A percentile compares a stretch with the other conserved stretches of the same genome.
phyloP scores from a whole-genome alignment of 192 early-diverging fungal genomes.

The Backusella sp. region DNA sequence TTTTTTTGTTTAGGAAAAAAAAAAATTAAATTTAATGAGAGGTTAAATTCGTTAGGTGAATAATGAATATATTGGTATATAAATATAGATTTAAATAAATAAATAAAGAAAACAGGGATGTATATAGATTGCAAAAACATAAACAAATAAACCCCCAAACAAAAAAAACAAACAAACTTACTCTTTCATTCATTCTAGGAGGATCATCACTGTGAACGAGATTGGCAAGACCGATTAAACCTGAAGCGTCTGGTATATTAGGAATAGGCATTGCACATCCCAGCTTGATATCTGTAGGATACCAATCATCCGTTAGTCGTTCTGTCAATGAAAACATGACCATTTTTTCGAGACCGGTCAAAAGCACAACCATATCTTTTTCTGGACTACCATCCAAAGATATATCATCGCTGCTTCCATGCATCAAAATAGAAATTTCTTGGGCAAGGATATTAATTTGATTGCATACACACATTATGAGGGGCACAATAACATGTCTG shows the following conservation, averaged over 20 bases:
- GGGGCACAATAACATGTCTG: constrained; percentile 56
- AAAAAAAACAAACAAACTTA: neutral
- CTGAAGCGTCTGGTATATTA: constrained; percentile 2
- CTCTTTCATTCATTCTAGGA: neutral
- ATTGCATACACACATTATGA: constrained; percentile 61
- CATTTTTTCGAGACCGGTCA: constrained; percentile 58
- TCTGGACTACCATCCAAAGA: constrained; percentile 30
- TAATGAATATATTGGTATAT: neutral
- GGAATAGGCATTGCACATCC: neutral
- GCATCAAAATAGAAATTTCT: constrained; percentile 19
- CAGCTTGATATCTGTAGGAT: neutral
- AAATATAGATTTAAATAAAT: neutral
- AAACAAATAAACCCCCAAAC: neutral
- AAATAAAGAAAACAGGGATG: neutral
- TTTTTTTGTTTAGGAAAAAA: constrained; percentile 29
- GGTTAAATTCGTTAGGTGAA: neutral
- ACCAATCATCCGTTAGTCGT: constrained; percentile 35
- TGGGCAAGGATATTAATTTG: constrained; percentile 47
- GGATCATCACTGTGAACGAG: constrained; percentile 17
- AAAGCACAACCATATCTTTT: constrained; percentile 46
- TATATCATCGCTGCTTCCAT: constrained; percentile 4
- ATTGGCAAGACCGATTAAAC: constrained; percentile 8
- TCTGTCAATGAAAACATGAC: constrained; percentile 53
- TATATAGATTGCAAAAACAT: neutral
- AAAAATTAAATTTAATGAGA: too few relatives aligned